phyloP scores from a whole-genome alignment of 306 rosid species.

The Clitoria ternatea region DNA sequence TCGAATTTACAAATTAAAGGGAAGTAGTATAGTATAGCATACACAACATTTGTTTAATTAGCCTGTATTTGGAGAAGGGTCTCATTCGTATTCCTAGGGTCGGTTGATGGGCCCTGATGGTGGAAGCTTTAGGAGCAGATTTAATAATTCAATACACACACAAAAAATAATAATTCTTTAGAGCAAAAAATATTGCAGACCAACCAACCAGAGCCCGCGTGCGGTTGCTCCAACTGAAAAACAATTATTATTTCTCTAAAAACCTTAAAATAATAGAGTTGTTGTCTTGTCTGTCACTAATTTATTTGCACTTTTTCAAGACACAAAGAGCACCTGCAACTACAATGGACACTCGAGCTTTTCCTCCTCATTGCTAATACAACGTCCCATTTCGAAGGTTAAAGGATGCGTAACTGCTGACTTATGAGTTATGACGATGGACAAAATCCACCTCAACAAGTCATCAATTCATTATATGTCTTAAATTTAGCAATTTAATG shows the following conservation, averaged over 20 bases:
- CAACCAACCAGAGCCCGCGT: constrained; percentile 73
- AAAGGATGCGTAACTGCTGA: not conserved
- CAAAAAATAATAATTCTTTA: not conserved
- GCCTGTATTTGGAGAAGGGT: constrained; percentile 46
- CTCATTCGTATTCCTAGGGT: constrained; percentile 47
- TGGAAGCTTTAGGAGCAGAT: constrained; percentile 3
- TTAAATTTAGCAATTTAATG: too few relatives aligned
- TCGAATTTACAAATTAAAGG: not conserved
- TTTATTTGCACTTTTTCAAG: constrained; percentile 38
- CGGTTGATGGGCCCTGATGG: constrained; percentile 48
- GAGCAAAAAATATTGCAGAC: constrained; percentile 34
- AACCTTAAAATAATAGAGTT: constrained; percentile 28
- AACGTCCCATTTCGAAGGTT: not conserved
- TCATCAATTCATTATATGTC: too few relatives aligned
- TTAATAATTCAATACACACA: not conserved
- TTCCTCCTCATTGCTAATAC: not conserved
- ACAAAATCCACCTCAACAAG: too few relatives aligned
- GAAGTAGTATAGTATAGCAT: too few relatives aligned
- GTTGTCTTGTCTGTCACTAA: constrained; percentile 22
- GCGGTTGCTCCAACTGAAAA: constrained; percentile 41
- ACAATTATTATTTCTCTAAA: constrained; percentile 7
- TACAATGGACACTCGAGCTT: not conserved
- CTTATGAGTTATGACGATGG: too few relatives aligned
- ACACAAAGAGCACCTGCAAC: not conserved
- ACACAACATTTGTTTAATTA: too few relatives aligned